phyloP scores from a whole-genome alignment of 1,284 basidiomycete species.

The Cryptococcus sp. region DNA sequence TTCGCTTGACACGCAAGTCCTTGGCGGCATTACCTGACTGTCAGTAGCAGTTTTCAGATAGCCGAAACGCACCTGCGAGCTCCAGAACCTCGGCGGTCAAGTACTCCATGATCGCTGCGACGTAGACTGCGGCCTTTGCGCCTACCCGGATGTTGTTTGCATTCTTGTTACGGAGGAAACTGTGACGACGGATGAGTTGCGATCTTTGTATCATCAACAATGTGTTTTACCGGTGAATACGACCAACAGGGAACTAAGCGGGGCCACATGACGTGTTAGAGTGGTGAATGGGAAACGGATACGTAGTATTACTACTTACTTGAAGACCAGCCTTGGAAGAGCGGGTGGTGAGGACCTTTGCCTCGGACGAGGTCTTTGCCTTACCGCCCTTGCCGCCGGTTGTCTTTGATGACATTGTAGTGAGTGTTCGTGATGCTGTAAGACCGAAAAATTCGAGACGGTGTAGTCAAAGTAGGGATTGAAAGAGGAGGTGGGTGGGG shows the following conservation, averaged over 20 bases:
- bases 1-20: slow-evolving; percentile 92
- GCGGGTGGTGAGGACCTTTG: slow-evolving; percentile 63
- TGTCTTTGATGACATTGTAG: slow-evolving; percentile 48
- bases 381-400: slow-evolving; percentile 56
- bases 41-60: background rate
- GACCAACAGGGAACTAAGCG: slow-evolving; percentile 48
- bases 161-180: slow-evolving; percentile 89
- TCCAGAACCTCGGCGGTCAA: slow-evolving; percentile 56
- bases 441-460: slow-evolving; percentile 11
- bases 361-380: slow-evolving; percentile 54
- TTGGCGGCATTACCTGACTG: slow-evolving; percentile 92
- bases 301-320: slow-evolving; percentile 57
- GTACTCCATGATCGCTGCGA: slow-evolving; percentile 56
- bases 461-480: slow-evolving; percentile 16
- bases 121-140: slow-evolving; percentile 55
- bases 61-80: slow-evolving; percentile 49
- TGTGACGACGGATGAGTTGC: slow-evolving; percentile 42
- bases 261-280: slow-evolving; percentile 3
- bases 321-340: slow-evolving; percentile 82
- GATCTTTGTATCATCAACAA: background rate
- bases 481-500: background rate
- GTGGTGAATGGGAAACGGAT: slow-evolving; percentile 2
- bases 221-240: slow-evolving; percentile 46
- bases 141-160: slow-evolving; percentile 74
- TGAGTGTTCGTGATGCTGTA: slow-evolving; percentile 3